Base-by-base conservation (phyloP, 441 rosid genomes). In the Populus hybrid region DNA sequence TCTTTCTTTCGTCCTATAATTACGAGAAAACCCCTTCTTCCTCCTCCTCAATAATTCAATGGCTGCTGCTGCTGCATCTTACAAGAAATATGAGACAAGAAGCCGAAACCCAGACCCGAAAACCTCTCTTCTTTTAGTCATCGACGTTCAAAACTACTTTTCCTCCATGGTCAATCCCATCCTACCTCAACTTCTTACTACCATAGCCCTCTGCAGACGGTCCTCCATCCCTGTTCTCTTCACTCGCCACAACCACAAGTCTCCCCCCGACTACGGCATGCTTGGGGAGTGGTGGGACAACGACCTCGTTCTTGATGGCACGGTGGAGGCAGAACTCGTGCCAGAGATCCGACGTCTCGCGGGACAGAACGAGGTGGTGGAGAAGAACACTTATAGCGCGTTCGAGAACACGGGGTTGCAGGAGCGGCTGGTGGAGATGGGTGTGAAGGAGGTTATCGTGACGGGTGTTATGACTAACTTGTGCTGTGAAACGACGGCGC, bases 401-500 rank as follows among this genome's bases (percentile, higher is more conserved):
- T 90, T 91, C 78, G 50, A 40, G 0, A 78, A 81, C 78, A 90
- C 95, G 80, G 73, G 86, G 0, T 86, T 92, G 53, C 83, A 90
- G 70, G 88, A 87, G 70, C 80, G 82, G 75, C 76, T 91, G 87
- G 73, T 19, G 30, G 87, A 77, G 85, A 84, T 86, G 79, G 95
- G 92, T 0, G 94, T 88, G 30, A 72, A 85, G 87, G 95, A 92
- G 81, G 91, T 92, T 76, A 91, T 92, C 19, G 88, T 92, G 83
- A 76, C 82, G 2, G 95, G 95, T 0, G 95, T 91, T 12, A 86
- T 90, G 95, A 91, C 95, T 36, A 92, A 90, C 77, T 66, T 91
- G 57, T 91, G 97, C 83, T 91, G 95, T 64, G 97, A 92, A 84
- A 91, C 97, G 86, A 89, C 95, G 83, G 95, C 97, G 70, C 91